These are phyloP conservation scores for Tuber indicum DNA, from an alignment of 495 filamentous ascomycete species.

Conservation along the genomic window DNA sequence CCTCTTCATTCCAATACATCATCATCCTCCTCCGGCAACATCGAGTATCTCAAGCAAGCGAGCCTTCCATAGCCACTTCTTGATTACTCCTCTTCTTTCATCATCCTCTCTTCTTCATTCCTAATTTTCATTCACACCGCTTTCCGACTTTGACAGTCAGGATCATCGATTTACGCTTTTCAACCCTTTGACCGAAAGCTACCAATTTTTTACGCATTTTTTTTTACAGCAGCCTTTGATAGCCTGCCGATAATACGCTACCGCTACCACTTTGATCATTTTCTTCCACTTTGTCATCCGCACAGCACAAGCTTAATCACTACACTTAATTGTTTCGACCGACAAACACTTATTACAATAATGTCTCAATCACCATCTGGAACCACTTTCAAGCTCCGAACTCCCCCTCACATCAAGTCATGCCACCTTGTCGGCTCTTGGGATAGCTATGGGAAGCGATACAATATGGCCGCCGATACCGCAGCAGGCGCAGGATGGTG, in stretches of 20 bases:
- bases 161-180: constrained; percentile 6
- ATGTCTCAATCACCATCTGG: constrained; percentile 31
- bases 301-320: constrained; percentile 16
- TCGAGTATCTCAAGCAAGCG: constrained; percentile 25
- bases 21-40: constrained; percentile 4
- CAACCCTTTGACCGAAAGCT: constrained; percentile 11
- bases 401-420: constrained; percentile 93
- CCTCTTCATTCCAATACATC: constrained; percentile 26
- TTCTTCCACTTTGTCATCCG: constrained; percentile 16
- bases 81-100: constrained; percentile 5
- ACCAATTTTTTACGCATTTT: neutral
- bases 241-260: constrained; percentile 14
- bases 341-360: constrained; percentile 25
- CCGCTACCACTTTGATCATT: constrained; percentile 6
- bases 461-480: constrained; percentile 61
- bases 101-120: constrained; percentile 15
- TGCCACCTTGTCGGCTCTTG: constrained; percentile 96
- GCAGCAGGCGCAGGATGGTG: constrained; percentile 87
- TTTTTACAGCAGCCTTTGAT: constrained; percentile 23
- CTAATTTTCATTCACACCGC: constrained; percentile 5
- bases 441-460: constrained; percentile 93
- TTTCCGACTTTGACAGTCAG: constrained; percentile 34
- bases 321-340: constrained; percentile 8
- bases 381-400: constrained; percentile 74
- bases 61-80: constrained; percentile 26